Conservation (phyloP, 2,329 filamentous ascomycete genomes). For the Claviceps maximensis region DNA sequence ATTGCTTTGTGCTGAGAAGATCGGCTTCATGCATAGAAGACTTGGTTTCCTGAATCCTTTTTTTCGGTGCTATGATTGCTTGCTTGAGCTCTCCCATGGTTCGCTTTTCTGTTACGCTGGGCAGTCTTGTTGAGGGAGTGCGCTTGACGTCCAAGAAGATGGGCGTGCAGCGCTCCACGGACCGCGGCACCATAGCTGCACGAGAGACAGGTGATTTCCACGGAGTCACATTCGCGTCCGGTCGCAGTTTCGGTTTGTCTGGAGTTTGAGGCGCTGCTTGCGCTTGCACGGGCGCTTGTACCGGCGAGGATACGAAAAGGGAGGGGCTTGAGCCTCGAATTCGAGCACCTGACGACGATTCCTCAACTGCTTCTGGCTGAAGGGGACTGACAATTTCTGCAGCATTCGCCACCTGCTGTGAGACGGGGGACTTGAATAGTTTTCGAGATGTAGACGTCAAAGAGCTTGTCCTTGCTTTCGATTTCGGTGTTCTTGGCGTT, state of each 20-base stretch:
- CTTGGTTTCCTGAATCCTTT: not conserved
- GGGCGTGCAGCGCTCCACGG: conserved; percentile 5
- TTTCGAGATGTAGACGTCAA: not conserved
- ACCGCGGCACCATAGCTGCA: conserved; percentile 4
- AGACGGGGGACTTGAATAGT: not conserved
- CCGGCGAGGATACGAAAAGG: conserved; percentile 2
- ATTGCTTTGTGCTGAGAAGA: not conserved
- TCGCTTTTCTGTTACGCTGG: conserved; percentile 1
- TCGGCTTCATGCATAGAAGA: not conserved
- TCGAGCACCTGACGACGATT: not conserved
- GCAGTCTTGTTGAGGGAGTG: not conserved
- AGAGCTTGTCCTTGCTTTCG: not conserved
- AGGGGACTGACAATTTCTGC: not conserved
- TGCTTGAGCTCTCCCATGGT: conserved; percentile 7
- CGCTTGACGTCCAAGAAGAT: conserved; percentile 2
- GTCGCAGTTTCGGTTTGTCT: not conserved
- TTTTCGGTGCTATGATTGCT: conserved; percentile 4
- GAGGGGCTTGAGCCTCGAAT: not conserved
- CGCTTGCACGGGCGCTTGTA: too few species aligned
- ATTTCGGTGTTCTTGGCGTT: not conserved
- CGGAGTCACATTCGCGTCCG: not conserved
- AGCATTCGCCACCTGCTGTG: not conserved
- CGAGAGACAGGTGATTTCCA: not conserved
- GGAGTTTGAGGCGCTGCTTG: not conserved
- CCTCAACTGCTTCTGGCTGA: not conserved